A percentile compares a stretch with the other conserved stretches of the same genome.
Evolutionary conservation across 352 stramenopile species (phyloP).

Genomic region (Phytopythium mirpurense): DNA sequence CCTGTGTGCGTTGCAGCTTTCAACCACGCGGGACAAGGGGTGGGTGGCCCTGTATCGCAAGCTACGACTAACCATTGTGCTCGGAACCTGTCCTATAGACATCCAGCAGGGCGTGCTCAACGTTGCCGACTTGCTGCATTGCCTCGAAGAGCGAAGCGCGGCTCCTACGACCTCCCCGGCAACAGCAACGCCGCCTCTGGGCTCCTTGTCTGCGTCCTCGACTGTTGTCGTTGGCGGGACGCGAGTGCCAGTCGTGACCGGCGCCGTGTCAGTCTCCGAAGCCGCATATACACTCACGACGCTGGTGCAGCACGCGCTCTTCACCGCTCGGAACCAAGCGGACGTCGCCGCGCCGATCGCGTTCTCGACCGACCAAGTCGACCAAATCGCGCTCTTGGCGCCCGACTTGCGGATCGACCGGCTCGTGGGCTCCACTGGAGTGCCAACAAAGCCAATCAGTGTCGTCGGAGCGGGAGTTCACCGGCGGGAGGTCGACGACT

Average conservation of each 20-base stretch:
- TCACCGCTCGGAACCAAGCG: slow-evolving; percentile 3
- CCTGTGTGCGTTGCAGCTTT: slow-evolving; percentile 23
- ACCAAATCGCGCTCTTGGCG: slow-evolving; percentile 27
- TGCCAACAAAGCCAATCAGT: not conserved
- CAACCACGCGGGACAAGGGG: no score
- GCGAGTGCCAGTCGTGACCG: not conserved
- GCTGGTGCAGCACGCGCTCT: slow-evolving; percentile 2
- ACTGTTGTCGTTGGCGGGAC: not conserved
- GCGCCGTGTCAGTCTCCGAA: not conserved
- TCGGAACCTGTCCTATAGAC: slow-evolving; percentile 15
- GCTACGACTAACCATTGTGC: no score
- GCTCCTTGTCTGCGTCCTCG: not conserved
- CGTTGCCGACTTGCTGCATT: slow-evolving; percentile 48
- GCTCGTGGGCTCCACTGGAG: not conserved
- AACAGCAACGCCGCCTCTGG: not conserved
- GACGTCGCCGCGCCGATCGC: not conserved
- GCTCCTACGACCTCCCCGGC: not conserved
- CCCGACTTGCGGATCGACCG: slow-evolving; percentile 16
- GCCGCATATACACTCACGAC: not conserved
- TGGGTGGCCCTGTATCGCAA: no score
- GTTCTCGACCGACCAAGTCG: slow-evolving; percentile 25
- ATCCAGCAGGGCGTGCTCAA: slow-evolving; percentile 54
- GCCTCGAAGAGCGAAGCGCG: slow-evolving; percentile 29
- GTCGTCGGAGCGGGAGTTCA: not conserved
- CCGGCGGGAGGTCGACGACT: not conserved